phyloP scores from a whole-genome alignment of 495 filamentous ascomycete genomes.

The Hypoxylon fuscum region DNA sequence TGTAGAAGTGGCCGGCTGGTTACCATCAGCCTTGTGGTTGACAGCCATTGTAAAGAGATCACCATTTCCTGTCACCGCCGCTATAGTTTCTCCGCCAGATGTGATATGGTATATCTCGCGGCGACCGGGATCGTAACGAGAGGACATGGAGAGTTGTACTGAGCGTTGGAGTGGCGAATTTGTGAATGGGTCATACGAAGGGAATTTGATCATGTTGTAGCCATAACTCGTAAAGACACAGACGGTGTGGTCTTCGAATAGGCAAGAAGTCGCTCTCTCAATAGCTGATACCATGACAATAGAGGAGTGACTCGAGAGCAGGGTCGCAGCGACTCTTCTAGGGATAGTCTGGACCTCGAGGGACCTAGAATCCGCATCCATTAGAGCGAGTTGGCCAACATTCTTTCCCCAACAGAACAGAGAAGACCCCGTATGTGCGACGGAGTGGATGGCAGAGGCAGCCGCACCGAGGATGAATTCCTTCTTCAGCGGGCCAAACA shows the following conservation, averaged over 20 bases:
- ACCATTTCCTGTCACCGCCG: constrained; percentile 81
- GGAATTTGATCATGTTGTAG: constrained; percentile 85
- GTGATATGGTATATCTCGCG: constrained; percentile 79
- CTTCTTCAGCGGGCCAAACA: constrained; percentile 89
- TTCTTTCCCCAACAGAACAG: constrained; percentile 97
- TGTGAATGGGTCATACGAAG: constrained; percentile 71
- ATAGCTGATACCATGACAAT: constrained; percentile 87
- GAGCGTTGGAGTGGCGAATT: constrained; percentile 67
- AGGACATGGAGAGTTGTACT: constrained; percentile 68
- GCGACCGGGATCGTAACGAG: constrained; percentile 68
- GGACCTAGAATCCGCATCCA: constrained; percentile 93
- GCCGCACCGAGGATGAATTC: constrained; percentile 84
- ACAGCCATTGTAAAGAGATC: constrained; percentile 85
- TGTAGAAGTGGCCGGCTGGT: constrained; percentile 72
- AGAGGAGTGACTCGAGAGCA: constrained; percentile 71
- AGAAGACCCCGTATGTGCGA: constrained; percentile 81
- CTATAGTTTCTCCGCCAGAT: constrained; percentile 88
- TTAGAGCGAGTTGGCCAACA: constrained; percentile 89
- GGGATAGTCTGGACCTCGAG: constrained; percentile 83
- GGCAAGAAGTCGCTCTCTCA: constrained; percentile 84
- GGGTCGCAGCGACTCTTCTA: constrained; percentile 84
- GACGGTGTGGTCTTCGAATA: constrained; percentile 87
- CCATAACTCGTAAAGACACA: constrained; percentile 95
- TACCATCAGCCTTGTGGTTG: constrained; percentile 68
- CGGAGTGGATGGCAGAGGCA: constrained; percentile 91